Evolutionary conservation across 495 filamentous ascomycete genomes (phyloP).

Genomic region (Aspergillus mulundensis): DNA sequence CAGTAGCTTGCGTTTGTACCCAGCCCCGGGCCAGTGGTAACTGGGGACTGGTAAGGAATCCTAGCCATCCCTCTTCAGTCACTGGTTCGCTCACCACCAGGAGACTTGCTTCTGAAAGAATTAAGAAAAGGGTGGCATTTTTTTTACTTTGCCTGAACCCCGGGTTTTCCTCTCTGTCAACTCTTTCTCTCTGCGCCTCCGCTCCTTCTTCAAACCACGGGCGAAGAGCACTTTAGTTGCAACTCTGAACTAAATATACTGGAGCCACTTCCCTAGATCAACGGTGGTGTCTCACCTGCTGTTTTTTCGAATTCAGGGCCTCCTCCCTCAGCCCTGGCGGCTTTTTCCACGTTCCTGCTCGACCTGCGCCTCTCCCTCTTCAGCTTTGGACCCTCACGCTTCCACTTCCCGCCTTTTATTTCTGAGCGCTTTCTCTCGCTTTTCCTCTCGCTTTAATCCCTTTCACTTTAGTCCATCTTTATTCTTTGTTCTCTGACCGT

Average conservation of each 20-base stretch:
- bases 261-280: constrained; percentile 1
- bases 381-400: constrained; percentile 7
- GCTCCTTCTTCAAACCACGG: background rate
- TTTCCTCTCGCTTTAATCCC: constrained; percentile 5
- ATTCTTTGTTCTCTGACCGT: constrained; percentile 3
- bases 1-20: background rate
- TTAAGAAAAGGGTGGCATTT: background rate
- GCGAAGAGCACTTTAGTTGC: background rate
- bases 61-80: constrained; percentile 5
- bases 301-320: constrained; percentile 15
- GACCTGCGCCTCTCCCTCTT: constrained; percentile 16
- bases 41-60: constrained; percentile 6
- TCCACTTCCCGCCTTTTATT: constrained; percentile 7
- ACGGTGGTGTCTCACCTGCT: constrained; percentile 7
- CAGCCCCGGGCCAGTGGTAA: constrained; percentile 2
- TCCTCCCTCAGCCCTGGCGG: constrained; percentile 33
- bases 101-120: background rate
- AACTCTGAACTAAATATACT: constrained; percentile 8
- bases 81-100: background rate
- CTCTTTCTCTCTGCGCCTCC: background rate
- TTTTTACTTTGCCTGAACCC: background rate
- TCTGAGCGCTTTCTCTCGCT: constrained; percentile 8
- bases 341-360: constrained; percentile 30
- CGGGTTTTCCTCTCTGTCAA: background rate
- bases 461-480: constrained; percentile 12